These are phyloP conservation scores for Ambrosia hybrid DNA, from an alignment of 140 eudicot genomes.

Conservation along the genomic window DNA sequence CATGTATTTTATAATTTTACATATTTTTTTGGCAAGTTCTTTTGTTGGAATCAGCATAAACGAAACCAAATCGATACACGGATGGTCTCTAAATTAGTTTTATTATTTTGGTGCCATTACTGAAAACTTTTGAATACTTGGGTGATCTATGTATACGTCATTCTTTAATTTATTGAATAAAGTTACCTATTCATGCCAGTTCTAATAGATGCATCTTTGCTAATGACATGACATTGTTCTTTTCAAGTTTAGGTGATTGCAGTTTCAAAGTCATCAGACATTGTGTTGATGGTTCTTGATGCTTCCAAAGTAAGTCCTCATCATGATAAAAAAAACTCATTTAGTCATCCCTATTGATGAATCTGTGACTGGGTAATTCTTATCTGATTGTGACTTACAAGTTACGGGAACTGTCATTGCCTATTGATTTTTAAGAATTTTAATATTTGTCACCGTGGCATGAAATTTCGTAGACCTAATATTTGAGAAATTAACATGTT, in stretches of 20 bases:
- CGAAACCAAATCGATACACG: neutral
- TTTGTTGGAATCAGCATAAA: neutral
- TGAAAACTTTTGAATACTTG: slow-evolving; percentile 3
- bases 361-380: neutral
- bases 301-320: slow-evolving; percentile 84
- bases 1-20: too few relatives aligned
- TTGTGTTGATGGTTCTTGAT: slow-evolving; percentile 94
- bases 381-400: too few relatives aligned
- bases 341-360: slow-evolving; percentile 11
- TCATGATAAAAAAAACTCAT: slow-evolving; percentile 15
- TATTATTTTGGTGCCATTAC: neutral
- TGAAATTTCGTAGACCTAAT: too few relatives aligned
- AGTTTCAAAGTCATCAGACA: slow-evolving; percentile 92
- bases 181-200: slow-evolving; percentile 9
- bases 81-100: neutral
- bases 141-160: slow-evolving; percentile 4
- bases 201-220: slow-evolving; percentile 15
- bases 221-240: slow-evolving; percentile 20
- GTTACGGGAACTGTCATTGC: too few relatives aligned
- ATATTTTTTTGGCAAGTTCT: too few relatives aligned
- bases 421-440: too few relatives aligned
- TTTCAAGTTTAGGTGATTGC: slow-evolving; percentile 80
- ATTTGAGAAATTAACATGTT: too few relatives aligned
- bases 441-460: too few relatives aligned
- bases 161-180: neutral